Conservation (phyloP, 768 basidiomycete species). For the Pleurotus tuoliensis region DNA sequence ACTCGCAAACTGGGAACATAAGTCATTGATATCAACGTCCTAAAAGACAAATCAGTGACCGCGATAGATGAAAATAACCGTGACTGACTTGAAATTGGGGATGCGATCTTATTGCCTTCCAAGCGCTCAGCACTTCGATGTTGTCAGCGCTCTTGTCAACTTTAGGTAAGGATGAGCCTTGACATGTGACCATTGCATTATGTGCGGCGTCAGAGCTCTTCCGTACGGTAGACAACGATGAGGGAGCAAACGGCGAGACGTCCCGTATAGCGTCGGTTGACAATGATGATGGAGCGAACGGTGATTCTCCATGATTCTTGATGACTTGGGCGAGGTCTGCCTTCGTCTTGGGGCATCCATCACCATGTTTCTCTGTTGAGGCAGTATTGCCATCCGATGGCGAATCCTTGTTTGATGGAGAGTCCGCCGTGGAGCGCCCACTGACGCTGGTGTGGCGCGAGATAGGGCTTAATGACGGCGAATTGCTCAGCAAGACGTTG, state of each 20-base stretch:
- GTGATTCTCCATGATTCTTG: conserved; percentile 50
- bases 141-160: conserved; percentile 69
- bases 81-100: conserved; percentile 70
- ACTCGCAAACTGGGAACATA: conserved; percentile 74
- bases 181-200: conserved; percentile 59
- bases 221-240: conserved; percentile 24
- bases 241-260: conserved; percentile 35
- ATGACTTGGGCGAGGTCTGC: conserved; percentile 50
- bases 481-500: conserved; percentile 25
- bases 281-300: conserved; percentile 35
- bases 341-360: conserved; percentile 51
- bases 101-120: conserved; percentile 70
- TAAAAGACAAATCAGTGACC: conserved; percentile 21
- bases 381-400: conserved; percentile 35
- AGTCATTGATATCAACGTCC: conserved; percentile 75
- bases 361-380: conserved; percentile 25
- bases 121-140: conserved; percentile 74
- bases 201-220: conserved; percentile 42
- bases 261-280: conserved; percentile 10
- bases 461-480: conserved; percentile 53
- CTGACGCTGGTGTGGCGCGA: conserved; percentile 36
- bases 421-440: conserved; percentile 16
- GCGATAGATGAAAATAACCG: conserved; percentile 8
- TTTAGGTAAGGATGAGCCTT: conserved; percentile 64
- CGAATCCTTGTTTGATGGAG: conserved; percentile 21